phyloP scores from a whole-genome alignment of 306 rosid species.

The Fragaria iinumae region DNA sequence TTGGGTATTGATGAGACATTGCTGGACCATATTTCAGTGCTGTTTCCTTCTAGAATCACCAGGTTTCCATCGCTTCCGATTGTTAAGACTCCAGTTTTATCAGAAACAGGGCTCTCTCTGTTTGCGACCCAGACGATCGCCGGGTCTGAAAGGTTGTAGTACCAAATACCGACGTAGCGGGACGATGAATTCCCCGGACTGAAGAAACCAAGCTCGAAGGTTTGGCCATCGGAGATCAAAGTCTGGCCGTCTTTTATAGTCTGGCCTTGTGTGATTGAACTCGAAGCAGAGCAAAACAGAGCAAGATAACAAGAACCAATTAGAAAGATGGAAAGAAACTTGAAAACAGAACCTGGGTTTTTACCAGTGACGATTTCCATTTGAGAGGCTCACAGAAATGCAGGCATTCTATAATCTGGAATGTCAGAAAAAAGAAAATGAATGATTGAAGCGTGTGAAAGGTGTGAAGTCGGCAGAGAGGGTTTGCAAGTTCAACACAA shows the following conservation, averaged over 20 bases:
- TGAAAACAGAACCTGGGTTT: conserved; percentile 11
- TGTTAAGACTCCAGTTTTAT: conserved; percentile 40
- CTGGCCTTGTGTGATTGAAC: conserved; percentile 31
- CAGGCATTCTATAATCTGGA: not conserved
- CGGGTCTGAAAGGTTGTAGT: conserved; percentile 26
- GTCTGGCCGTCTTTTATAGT: conserved; percentile 34
- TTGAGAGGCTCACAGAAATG: not conserved
- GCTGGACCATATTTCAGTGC: conserved; percentile 43
- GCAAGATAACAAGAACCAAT: conserved; percentile 22
- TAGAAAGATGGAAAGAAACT: conserved; percentile 6
- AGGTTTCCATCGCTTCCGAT: conserved; percentile 49
- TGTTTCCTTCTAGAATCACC: conserved; percentile 39
- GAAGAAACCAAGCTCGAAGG: conserved; percentile 72
- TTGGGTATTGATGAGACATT: conserved; percentile 16
- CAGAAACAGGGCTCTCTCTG: conserved; percentile 49
- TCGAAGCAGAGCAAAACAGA: conserved; percentile 36
- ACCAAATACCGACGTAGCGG: conserved; percentile 76
- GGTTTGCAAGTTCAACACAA: not conserved
- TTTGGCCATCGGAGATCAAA: conserved; percentile 31
- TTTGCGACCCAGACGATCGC: conserved; percentile 69
- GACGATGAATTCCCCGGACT: conserved; percentile 25
- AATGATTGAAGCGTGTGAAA: not conserved
- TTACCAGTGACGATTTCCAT: conserved; percentile 22
- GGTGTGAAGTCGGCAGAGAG: not conserved
- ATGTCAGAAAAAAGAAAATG: not conserved